phyloP scores from a whole-genome alignment of 805 yeast species.

The Wickerhamiella siamensis region DNA sequence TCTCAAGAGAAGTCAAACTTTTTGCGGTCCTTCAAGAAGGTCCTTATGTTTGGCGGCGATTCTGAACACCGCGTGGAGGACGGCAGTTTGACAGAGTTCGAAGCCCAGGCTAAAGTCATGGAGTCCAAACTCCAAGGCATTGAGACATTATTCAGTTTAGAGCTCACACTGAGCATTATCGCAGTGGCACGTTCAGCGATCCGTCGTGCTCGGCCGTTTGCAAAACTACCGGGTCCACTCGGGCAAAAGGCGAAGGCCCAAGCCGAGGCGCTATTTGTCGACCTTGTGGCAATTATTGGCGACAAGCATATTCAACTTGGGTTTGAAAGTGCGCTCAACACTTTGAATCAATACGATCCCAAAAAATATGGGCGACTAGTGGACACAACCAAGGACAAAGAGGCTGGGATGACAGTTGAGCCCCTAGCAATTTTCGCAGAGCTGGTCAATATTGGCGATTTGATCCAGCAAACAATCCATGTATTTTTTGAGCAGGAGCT shows the following conservation, averaged over 20 bases:
- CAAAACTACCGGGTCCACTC: conserved; percentile 22
- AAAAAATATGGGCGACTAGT: conserved; percentile 23
- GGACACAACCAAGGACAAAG: conserved; percentile 10
- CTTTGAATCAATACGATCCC: conserved; percentile 62
- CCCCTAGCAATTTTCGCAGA: conserved; percentile 82
- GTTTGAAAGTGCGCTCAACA: conserved; percentile 61
- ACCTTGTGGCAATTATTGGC: conserved; percentile 48
- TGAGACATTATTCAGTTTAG: conserved; percentile 64
- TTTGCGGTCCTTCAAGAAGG: conserved; percentile 32
- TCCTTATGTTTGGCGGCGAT: neutral
- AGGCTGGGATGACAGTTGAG: conserved; percentile 34
- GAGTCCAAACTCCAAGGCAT: conserved; percentile 62
- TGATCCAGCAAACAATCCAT: conserved; percentile 82
- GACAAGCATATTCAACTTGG: conserved; percentile 71
- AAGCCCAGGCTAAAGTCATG: conserved; percentile 67
- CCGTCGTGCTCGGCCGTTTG: conserved; percentile 41
- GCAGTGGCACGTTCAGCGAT: conserved; percentile 54
- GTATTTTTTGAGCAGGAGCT: conserved; percentile 84
- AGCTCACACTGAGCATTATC: conserved; percentile 56
- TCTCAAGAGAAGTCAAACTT: conserved; percentile 37
- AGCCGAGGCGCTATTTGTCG: conserved; percentile 52
- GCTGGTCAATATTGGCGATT: conserved; percentile 80
- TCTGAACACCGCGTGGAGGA: neutral
- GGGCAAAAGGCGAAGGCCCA: conserved; percentile 30
- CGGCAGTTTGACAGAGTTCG: conserved; percentile 38